These are phyloP conservation scores for Paramecium caudatum DNA, from an alignment of 73 alveolate species.

Conservation along the genomic window DNA sequence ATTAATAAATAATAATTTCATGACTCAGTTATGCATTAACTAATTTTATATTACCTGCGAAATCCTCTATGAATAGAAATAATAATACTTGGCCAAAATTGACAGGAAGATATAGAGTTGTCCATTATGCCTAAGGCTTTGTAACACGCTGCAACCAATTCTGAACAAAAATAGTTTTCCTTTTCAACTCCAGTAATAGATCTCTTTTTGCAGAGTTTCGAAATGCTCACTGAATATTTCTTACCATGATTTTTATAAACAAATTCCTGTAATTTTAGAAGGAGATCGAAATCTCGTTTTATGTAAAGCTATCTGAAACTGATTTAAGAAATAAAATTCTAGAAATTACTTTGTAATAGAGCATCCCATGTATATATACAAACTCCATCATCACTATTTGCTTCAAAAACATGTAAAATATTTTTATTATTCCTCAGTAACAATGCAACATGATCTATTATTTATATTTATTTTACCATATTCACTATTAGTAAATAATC, in stretches of 20 bases:
- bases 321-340: conserved; percentile 11
- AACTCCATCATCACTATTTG: conserved; percentile 75
- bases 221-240: not conserved
- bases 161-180: conserved; percentile 73
- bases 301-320: conserved; percentile 60
- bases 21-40: conserved; percentile 58
- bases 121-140: conserved; percentile 72
- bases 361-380: conserved; percentile 74
- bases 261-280: conserved; percentile 59
- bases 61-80: conserved; percentile 29
- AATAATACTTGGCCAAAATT: conserved; percentile 79
- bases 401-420: conserved; percentile 70
- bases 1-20: conserved; percentile 49
- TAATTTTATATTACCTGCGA: conserved; percentile 24
- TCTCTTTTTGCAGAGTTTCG: conserved; percentile 33
- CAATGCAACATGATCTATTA: conserved; percentile 77
- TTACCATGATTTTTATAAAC: conserved; percentile 69
- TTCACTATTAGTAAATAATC: conserved; percentile 72
- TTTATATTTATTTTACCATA: not conserved
- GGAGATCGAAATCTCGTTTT: conserved; percentile 49
- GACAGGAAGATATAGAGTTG: conserved; percentile 59
- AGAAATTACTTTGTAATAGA: conserved; percentile 37
- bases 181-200: conserved; percentile 63
- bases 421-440: conserved; percentile 67
- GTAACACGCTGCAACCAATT: conserved; percentile 75